Evolutionary conservation across 371 early-diverging fungal genomes (phyloP), one percentile per base, ranked within the genome.

Genomic region (Saksenaea vasiformis): DNA sequence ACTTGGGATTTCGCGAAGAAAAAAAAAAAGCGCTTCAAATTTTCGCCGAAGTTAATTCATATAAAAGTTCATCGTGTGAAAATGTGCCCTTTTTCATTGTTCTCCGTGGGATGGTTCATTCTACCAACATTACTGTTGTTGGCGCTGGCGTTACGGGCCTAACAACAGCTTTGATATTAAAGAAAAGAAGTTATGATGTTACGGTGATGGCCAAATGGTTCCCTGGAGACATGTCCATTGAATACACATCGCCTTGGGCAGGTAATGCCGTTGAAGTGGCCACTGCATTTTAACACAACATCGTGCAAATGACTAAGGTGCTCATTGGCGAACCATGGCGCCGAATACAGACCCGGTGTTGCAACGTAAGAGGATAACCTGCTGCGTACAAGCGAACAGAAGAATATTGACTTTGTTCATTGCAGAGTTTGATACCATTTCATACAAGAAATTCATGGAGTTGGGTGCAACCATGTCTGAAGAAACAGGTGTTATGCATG

Each of bases 81-180:
- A 31, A 31, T 31, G 31, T 31, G 7, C 2, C 2, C 2, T 31
- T 31, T 31, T 39, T 15, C 24, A 22, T 22, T 39, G 22, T 47
- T 22, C 10, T 8, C 19, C 2, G 0, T 47, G 8, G 15, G 19
- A 47, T 4, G 24, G 10, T 22, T 10, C 2, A 22, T 10, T 47
- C 22, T 22, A 3, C 19, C 15, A 61, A 61, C 9, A 80, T 82
- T 22, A 72, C 79, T 35, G 84, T 93, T 24, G 63, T 93, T 24
- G 93, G 93, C 14, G 90, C 90, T 5, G 94, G 94, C 53, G 91
- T 93, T 0, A 75, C 77, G 27, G 93, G 94, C 1, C 68, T 94
- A 31, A 89, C 91, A 3, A 85, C 85, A 0, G 91, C 89, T 0
- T 56, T 85, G 15, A 27, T 74, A 1, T 63, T 90, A 26, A 81